Evolutionary conservation across 2,329 filamentous ascomycete species (phyloP), one percentile per base, ranked within the genome.

Genomic region (Fusarium hostae): DNA sequence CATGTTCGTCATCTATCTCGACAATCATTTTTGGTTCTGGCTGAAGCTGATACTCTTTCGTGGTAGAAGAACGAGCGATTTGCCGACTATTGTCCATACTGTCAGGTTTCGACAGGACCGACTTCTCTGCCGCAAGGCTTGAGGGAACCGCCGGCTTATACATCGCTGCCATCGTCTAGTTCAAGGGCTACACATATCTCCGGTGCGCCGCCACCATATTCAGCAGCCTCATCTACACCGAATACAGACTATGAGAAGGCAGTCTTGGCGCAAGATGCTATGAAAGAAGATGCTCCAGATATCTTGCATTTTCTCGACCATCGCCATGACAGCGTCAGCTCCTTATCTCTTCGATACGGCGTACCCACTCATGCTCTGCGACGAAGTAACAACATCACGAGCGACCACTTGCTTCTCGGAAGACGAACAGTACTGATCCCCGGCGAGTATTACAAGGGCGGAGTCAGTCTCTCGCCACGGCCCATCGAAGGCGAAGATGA

Each of bases 401-500:
- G 89, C 35, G 92, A 95, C 79, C 89, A 94, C 78, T 84, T 95
- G 6, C 82, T 96, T 4, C 84, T 87, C 18, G 93, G 89, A 3
- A 87, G 93, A 37, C 87, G 88, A 69, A 93, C 92, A 1, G 78
- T 95, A 2, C 76, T 94, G 7, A 92, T 96, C 66, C 93, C 93
- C 0, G 90, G 89, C 6, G 86, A 89, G 62, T 90, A 88, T 77
- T 94, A 92, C 82, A 89, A 88, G 73, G 90, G 86, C 7, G 90
- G 89, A 6, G 84, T 91, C 9, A 91, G 89, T 73, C 82, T 94
- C 28, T 93, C 90, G 48, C 92, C 92, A 2, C 84, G 87, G 32
- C 92, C 93, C 0, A 75, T 93, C n/a, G 91, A 92, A 59, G 89
- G 91, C 51, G 92, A 94, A 77, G 91, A 92, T 48, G 92, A 94